Conservation (phyloP, 2,329 filamentous ascomycete genomes). For the Ceratocystis alfenasii region DNA sequence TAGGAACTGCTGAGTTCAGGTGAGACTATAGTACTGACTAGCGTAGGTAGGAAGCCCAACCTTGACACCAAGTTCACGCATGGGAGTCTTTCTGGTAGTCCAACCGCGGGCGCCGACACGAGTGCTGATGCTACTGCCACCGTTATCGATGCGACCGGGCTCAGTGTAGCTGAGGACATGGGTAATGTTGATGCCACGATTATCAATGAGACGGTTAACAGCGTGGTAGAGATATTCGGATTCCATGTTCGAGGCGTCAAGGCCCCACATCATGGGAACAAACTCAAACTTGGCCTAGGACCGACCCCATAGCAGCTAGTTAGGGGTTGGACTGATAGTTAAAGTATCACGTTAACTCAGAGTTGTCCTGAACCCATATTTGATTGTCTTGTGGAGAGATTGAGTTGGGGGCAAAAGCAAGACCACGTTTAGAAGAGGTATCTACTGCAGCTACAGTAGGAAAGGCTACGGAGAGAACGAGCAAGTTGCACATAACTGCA, state of each 20-base stretch:
- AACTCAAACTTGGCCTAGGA: slow-evolving; percentile 53
- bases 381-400: slow-evolving; percentile 48
- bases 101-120: slow-evolving; percentile 53
- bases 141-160: slow-evolving; percentile 49
- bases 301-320: slow-evolving; percentile 36
- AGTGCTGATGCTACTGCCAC: slow-evolving; percentile 52
- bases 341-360: slow-evolving; percentile 71
- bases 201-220: slow-evolving; percentile 43
- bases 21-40: slow-evolving; percentile 45
- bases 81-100: slow-evolving; percentile 59
- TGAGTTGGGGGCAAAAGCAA: slow-evolving; percentile 52
- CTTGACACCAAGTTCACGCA: slow-evolving; percentile 51
- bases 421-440: slow-evolving; percentile 53
- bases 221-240: slow-evolving; percentile 49
- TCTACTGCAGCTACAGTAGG: slow-evolving; percentile 25
- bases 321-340: slow-evolving; percentile 56
- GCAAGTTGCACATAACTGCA: background rate
- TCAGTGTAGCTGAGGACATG: slow-evolving; percentile 72
- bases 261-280: slow-evolving; percentile 33
- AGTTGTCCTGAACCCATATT: slow-evolving; percentile 47
- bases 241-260: slow-evolving; percentile 29
- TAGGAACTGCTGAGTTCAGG: slow-evolving; percentile 57
- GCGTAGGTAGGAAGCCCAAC: slow-evolving; percentile 61
- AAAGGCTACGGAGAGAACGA: background rate
- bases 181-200: slow-evolving; percentile 45